Evolutionary conservation across 176 grass and related monocot genomes (phyloP).

Genomic region (Lolium multiflorum): DNA sequence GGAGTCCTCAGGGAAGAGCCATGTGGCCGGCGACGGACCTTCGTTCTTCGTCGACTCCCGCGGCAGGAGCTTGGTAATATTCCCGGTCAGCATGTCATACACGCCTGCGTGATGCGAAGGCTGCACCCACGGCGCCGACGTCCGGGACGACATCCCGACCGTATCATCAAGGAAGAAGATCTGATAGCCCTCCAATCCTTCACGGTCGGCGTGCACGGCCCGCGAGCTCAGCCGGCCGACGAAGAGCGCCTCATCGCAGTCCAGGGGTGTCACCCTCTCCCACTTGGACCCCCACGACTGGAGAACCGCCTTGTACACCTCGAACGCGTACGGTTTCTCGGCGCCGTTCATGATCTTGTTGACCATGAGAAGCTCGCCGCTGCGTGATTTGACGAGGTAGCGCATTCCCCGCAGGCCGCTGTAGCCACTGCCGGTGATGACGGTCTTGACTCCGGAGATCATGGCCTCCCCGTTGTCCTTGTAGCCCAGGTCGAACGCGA

Average conservation of each 20-base stretch:
- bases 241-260: not conserved
- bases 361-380: constrained; percentile 27
- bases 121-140: not conserved
- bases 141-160: not conserved
- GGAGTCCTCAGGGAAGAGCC: constrained; percentile 2
- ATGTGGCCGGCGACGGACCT: not conserved
- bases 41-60: not conserved
- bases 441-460: constrained; percentile 6
- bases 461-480: not conserved
- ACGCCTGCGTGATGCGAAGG: constrained; percentile 3
- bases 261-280: not conserved
- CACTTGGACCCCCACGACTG: not conserved
- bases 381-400: constrained; percentile 27
- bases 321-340: not conserved
- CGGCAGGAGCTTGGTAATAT: not conserved
- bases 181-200: constrained; percentile 4
- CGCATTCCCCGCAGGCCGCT: not conserved
- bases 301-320: constrained; percentile 5
- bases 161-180: constrained; percentile 21
- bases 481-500: constrained; percentile 28
- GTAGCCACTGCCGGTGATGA: not conserved
- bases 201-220: constrained; percentile 11
- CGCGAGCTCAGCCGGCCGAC: not conserved
- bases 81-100: constrained; percentile 20
- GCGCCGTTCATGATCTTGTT: not conserved